Percentiles rank a stretch among this genome's conserved stretches.
Conservation (phyloP, 495 filamentous ascomycete genomes). For the Hypoxylon subgilvum region DNA sequence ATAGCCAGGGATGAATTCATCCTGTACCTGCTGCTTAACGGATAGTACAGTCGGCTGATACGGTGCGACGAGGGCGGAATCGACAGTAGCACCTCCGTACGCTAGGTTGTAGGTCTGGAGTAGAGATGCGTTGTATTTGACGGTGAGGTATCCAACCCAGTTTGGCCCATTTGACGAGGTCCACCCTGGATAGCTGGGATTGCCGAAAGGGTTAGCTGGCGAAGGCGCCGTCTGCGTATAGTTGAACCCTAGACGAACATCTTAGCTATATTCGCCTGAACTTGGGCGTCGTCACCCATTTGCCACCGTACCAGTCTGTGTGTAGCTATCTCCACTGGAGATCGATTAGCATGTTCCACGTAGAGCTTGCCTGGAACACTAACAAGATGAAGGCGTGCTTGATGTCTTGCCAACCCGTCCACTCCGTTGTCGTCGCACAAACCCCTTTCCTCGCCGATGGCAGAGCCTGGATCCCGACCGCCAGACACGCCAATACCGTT, state of each 20-base stretch:
- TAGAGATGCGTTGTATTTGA: constrained; percentile 64
- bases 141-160: constrained; percentile 72
- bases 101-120: constrained; percentile 73
- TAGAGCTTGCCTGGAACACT: constrained; percentile 22
- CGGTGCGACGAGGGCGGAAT: constrained; percentile 61
- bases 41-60: constrained; percentile 60
- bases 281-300: not conserved
- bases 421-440: constrained; percentile 40
- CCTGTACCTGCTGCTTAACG: constrained; percentile 62
- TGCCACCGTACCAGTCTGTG: constrained; percentile 43
- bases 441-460: constrained; percentile 11
- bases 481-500: constrained; percentile 14
- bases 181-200: constrained; percentile 68
- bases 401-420: constrained; percentile 55
- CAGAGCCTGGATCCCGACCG: constrained; percentile 20
- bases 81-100: constrained; percentile 71
- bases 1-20: constrained; percentile 55
- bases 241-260: constrained; percentile 62
- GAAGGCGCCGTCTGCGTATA: constrained; percentile 64
- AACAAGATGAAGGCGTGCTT: constrained; percentile 61
- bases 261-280: constrained; percentile 3
- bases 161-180: constrained; percentile 66
- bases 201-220: constrained; percentile 73
- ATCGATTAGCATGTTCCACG: constrained; percentile 11
- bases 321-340: constrained; percentile 59